These are phyloP conservation scores for Echinosophora koreensis DNA, from an alignment of 306 rosid species.

Conservation along the genomic window DNA sequence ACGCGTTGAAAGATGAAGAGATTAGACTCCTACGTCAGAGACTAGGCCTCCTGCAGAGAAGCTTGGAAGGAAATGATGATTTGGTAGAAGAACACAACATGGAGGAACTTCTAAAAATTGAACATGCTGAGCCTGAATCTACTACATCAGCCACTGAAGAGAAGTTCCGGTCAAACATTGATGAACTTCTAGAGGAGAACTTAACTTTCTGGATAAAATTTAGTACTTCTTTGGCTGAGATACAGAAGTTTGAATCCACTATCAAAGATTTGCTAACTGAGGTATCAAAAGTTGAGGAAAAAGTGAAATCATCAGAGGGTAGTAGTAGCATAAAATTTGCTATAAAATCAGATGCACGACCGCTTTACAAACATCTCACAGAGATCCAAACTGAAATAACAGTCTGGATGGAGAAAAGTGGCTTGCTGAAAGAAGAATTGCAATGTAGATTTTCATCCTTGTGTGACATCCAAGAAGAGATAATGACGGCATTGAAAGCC, in stretches of 20 bases:
- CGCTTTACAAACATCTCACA: conserved; percentile 82
- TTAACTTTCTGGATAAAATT: conserved; percentile 87
- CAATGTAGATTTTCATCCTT: conserved; percentile 74
- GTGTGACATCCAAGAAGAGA: conserved; percentile 84
- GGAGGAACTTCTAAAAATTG: conserved; percentile 46
- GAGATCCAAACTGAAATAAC: conserved; percentile 79
- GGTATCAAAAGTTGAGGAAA: conserved; percentile 62
- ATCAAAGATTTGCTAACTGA: conserved; percentile 71
- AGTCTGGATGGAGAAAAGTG: conserved; percentile 72
- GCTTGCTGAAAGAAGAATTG: conserved; percentile 70
- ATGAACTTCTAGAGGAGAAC: conserved; percentile 90
- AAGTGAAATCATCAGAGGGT: conserved; percentile 56
- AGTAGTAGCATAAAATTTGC: conserved; percentile 43
- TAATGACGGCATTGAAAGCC: conserved; percentile 76
- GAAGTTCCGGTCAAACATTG: conserved; percentile 70
- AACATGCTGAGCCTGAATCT: conserved; percentile 40
- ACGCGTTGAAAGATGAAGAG: conserved; percentile 83
- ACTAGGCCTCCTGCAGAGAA: conserved; percentile 66
- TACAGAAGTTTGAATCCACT: conserved; percentile 74
- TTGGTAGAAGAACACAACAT: conserved; percentile 28
- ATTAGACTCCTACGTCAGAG: conserved; percentile 74
- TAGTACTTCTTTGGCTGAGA: conserved; percentile 74
- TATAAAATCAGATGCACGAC: conserved; percentile 78
- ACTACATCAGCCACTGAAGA: conserved; percentile 71
- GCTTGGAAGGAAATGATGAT: conserved; percentile 59